phyloP scores from a whole-genome alignment of 2,329 filamentous ascomycete genomes.

The Polychaeton citri region DNA sequence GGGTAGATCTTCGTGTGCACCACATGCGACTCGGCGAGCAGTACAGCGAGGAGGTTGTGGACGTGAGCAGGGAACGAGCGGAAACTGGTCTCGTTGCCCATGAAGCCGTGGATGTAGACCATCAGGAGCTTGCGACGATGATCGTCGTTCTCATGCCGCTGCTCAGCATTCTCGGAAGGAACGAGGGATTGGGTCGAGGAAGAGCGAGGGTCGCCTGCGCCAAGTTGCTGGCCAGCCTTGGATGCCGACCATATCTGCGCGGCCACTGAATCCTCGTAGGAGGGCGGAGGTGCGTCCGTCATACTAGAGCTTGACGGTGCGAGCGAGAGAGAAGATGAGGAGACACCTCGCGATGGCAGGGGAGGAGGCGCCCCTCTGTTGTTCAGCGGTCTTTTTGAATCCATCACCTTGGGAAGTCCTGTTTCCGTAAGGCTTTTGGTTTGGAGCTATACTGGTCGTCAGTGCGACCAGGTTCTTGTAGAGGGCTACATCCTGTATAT shows the following conservation, averaged over 20 bases:
- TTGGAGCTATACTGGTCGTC: too few species aligned
- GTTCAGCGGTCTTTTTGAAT: background rate
- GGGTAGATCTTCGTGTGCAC: conserved; percentile 82
- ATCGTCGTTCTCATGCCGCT: conserved; percentile 3
- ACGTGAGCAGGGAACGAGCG: conserved; percentile 78
- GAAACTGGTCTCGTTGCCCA: conserved; percentile 80
- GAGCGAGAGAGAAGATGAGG: background rate
- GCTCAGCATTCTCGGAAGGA: conserved; percentile 20
- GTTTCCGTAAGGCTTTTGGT: too few species aligned
- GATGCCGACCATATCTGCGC: background rate
- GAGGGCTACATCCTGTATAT: background rate
- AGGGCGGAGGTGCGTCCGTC: background rate
- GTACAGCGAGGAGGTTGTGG: conserved; percentile 56
- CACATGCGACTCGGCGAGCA: conserved; percentile 58
- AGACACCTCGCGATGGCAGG: background rate
- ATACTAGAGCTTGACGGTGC: background rate
- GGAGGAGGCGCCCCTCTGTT: background rate
- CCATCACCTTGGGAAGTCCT: background rate
- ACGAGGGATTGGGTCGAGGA: conserved; percentile 33
- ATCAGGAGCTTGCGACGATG: conserved; percentile 51
- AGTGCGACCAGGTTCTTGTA: background rate
- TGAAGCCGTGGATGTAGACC: conserved; percentile 81
- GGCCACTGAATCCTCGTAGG: background rate
- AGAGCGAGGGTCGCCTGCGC: conserved; percentile 25
- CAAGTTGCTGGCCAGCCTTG: background rate